These are phyloP conservation scores for Trichoderma lentiforme DNA, from an alignment of 2,329 filamentous ascomycete genomes.

Conservation along the genomic window DNA sequence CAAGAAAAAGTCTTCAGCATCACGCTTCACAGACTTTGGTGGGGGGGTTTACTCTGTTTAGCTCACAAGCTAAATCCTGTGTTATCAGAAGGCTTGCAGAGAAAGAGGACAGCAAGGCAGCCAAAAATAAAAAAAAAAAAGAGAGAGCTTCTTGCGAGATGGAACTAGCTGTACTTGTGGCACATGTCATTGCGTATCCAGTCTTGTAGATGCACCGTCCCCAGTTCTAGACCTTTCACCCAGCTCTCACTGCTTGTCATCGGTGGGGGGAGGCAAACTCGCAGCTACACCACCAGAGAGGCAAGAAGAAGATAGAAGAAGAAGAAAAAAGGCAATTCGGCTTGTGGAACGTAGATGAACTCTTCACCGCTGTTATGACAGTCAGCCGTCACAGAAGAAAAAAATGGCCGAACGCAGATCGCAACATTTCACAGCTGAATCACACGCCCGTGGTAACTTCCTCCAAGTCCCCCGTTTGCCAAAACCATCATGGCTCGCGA, in stretches of 20 bases:
- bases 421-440: neutral
- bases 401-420: neutral
- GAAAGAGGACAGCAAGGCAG: neutral
- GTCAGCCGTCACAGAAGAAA: neutral
- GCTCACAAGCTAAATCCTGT: neutral
- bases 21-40: neutral
- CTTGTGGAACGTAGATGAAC: neutral
- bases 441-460: neutral
- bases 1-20: slow-evolving; percentile 14
- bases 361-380: slow-evolving; percentile 5
- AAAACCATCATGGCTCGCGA: neutral
- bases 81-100: neutral
- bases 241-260: neutral
- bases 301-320: neutral
- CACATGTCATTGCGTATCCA: neutral
- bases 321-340: neutral
- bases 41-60: neutral
- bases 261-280: neutral
- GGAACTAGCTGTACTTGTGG: neutral
- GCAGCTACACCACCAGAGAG: neutral
- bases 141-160: neutral
- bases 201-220: neutral
- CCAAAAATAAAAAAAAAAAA: neutral
- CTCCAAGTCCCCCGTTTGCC: neutral
- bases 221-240: neutral